Evolutionary conservation across 352 stramenopile species (phyloP), one percentile per base, ranked within the genome.

Genomic region (Blastocystis sp.): DNA sequence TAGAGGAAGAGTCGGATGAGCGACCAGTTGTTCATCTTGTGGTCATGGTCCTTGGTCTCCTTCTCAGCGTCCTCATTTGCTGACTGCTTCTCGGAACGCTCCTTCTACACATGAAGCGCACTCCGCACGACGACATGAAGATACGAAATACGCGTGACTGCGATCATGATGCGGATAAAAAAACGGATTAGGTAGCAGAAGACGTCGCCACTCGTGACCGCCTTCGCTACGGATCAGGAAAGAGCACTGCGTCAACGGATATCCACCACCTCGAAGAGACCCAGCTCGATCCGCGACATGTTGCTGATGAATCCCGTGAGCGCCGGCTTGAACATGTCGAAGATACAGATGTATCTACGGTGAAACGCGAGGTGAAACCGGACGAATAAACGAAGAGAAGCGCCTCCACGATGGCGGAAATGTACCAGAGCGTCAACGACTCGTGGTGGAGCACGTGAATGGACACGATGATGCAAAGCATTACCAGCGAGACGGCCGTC

Each of bases 161-260:
- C 69, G 34, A 81, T 81, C 27, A 81, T 49, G 40, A 81, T 81
- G 27, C 69, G 69, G 42, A 65, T 8, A n/a, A 81, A 81, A 44
- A 81, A 81, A 40, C 48, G 69, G 36, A 81, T 18, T 1, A 81
- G 48, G 27, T 81, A 81, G 34, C 36, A 81, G 27, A 81, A 81
- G 21, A 81, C 69, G 32, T 81, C 49, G 36, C 69, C 69, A 27
- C 29, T 49, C 29, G 49, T 32, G 3, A 81, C 69, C 8, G 69
- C 54, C 18, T 61, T 32, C 53, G 63, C 63, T 59, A 59, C 3
- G 32, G 21, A 54, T 54, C 18, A 59, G n/a, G 4, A 14, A 11
- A 59, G 51, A 16, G 11, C 32, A 59, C n/a, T 18, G 32, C 32
- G 32, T 32, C n/a, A 16, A 59, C 51, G n/a, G 24, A 81, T 64